phyloP scores from a whole-genome alignment of 495 filamentous ascomycete genomes.

The Friedmanniomyces endolithicus region DNA sequence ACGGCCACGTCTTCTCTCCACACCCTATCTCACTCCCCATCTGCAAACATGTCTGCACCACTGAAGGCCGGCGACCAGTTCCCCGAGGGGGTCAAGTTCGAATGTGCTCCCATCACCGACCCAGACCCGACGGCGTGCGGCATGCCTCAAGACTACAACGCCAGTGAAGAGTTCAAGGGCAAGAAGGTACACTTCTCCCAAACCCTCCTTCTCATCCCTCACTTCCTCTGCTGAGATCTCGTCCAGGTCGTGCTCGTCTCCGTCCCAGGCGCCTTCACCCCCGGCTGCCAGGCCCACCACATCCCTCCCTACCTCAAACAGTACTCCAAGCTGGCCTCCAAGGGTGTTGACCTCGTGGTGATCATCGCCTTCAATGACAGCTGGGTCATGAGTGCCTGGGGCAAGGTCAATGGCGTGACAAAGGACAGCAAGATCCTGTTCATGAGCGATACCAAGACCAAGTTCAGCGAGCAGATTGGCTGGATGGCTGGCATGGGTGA shows the following conservation, averaged over 20 bases:
- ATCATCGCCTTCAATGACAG: slow-evolving; percentile 78
- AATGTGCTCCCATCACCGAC: slow-evolving; percentile 35
- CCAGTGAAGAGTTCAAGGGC: slow-evolving; percentile 70
- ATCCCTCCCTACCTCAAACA: slow-evolving; percentile 76
- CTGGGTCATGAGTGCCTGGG: slow-evolving; percentile 83
- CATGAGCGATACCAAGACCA: slow-evolving; percentile 62
- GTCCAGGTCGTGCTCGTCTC: slow-evolving; percentile 63
- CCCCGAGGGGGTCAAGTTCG: slow-evolving; percentile 65
- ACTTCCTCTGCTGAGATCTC: neutral
- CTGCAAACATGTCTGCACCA: slow-evolving; percentile 7
- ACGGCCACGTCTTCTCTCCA: neutral
- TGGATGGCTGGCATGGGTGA: slow-evolving; percentile 61
- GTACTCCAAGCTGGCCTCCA: slow-evolving; percentile 55
- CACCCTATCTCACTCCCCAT: neutral
- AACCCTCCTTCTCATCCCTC: neutral
- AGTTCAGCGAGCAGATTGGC: slow-evolving; percentile 70
- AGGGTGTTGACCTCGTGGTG: slow-evolving; percentile 76
- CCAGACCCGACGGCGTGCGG: slow-evolving; percentile 53
- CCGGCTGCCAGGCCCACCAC: slow-evolving; percentile 78
- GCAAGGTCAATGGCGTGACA: slow-evolving; percentile 79
- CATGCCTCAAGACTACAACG: slow-evolving; percentile 65
- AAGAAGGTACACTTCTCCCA: slow-evolving; percentile 45
- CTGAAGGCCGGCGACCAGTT: slow-evolving; percentile 66
- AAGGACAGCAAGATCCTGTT: slow-evolving; percentile 49
- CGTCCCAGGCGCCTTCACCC: slow-evolving; percentile 91